Percentiles rank a stretch among this genome's conserved stretches.
Evolutionary conservation across 2,329 filamentous ascomycete genomes (phyloP).

Genomic region (Paecilomyces variotii): DNA sequence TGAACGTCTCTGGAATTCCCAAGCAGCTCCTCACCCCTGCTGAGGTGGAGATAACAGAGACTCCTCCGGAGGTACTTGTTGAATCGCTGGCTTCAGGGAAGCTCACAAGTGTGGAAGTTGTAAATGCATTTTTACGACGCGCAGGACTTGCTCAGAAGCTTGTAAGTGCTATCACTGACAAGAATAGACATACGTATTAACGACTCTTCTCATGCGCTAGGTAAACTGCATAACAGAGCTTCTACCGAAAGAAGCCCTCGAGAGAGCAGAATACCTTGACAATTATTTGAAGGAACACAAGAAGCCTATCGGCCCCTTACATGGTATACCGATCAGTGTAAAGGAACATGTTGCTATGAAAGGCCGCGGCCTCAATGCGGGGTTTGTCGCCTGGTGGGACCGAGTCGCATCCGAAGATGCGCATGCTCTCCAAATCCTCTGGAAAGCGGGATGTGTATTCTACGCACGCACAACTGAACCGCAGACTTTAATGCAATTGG

Average conservation of each 20-base stretch:
- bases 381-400: slow-evolving; percentile 20
- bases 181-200: slow-evolving; percentile 21
- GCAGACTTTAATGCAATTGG: slow-evolving; percentile 7
- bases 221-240: slow-evolving; percentile 41
- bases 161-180: slow-evolving; percentile 26
- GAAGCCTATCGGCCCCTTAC: slow-evolving; percentile 43
- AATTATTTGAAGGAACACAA: slow-evolving; percentile 20
- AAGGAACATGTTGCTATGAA: slow-evolving; percentile 24
- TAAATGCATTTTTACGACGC: slow-evolving; percentile 47
- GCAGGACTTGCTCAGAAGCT: slow-evolving; percentile 47
- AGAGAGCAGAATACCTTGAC: slow-evolving; percentile 36
- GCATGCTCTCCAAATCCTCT: slow-evolving; percentile 17
- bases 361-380: slow-evolving; percentile 15
- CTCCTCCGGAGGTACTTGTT: slow-evolving; percentile 36
- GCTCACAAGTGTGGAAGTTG: slow-evolving; percentile 38
- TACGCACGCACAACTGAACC: slow-evolving; percentile 23
- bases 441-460: slow-evolving; percentile 22
- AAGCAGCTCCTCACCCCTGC: slow-evolving; percentile 37
- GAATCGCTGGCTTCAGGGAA: slow-evolving; percentile 36
- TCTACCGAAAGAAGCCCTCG: slow-evolving; percentile 38
- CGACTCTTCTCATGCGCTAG: slow-evolving; percentile 30
- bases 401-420: slow-evolving; percentile 16
- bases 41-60: slow-evolving; percentile 46
- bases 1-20: slow-evolving; percentile 29
- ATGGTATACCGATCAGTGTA: slow-evolving; percentile 46